Evolutionary conservation across 345 rosid species (phyloP), one percentile per base, ranked within the genome.

Genomic region (Chamaenerion angustifolium): DNA sequence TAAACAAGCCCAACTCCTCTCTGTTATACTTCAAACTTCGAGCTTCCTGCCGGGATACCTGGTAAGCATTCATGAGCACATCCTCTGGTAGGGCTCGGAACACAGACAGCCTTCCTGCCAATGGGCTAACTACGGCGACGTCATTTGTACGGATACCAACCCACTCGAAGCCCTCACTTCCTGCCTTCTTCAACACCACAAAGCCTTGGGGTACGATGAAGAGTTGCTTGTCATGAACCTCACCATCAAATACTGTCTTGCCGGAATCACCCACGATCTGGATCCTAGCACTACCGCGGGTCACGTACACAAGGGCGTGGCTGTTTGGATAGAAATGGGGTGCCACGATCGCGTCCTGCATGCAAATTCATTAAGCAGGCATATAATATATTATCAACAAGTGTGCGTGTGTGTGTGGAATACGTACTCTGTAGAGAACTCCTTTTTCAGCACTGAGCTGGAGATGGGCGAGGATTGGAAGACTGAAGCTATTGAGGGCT

Each of bases 381-480:
- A n/a, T n/a, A n/a, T n/a, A n/a, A n/a, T n/a, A n/a, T n/a, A n/a
- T n/a, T n/a, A n/a, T n/a, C n/a, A n/a, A n/a, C n/a, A n/a, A n/a
- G n/a, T n/a, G n/a, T n/a, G n/a, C n/a, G n/a, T n/a, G n/a, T n/a
- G 25, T 21, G 25, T 21, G 25, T 21, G 25, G 4, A 21, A 5
- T 40, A 21, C 52, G 43, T 59, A 72, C 73, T 59, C 2, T 47
- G 72, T 64, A 69, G 45, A 76, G 79, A 31, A 59, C 51, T 11
- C 77, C 87, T 49, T 71, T 69, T 56, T 74, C 59, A 1, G 77
- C 78, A 40, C 79, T 75, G 61, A 83, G 86, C 27, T 70, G 68
- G 53, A 83, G 68, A 52, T 0, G 3, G 4, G 54, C 43, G 57
- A 83, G 81, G 59, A 81, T 40, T 18, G 87, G 94, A 54, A 83